Evolutionary conservation across 2,329 filamentous ascomycete species (phyloP).

Genomic region (Fusarium sp.): DNA sequence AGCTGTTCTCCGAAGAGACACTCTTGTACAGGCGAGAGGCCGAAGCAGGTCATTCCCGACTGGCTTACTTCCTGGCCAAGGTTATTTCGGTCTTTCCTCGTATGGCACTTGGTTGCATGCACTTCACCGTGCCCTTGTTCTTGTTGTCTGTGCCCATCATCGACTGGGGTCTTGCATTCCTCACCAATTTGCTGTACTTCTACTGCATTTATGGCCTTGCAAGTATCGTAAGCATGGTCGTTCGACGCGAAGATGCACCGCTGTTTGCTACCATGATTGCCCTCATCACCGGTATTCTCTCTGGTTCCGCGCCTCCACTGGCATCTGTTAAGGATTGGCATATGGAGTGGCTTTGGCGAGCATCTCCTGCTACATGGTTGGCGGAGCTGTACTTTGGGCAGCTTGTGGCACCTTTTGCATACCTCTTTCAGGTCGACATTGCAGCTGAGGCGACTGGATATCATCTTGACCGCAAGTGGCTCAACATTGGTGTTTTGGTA

Average conservation of each 20-base stretch:
- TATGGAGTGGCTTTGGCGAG: constrained; percentile 65
- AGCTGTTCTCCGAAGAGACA: constrained; percentile 59
- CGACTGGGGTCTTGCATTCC: constrained; percentile 59
- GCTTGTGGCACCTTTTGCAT: constrained; percentile 59
- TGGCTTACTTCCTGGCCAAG: constrained; percentile 68
- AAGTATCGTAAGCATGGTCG: constrained; percentile 62
- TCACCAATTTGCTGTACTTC: constrained; percentile 65
- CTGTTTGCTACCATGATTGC: constrained; percentile 65
- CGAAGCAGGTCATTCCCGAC: constrained; percentile 64
- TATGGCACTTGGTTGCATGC: constrained; percentile 61
- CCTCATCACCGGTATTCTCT: constrained; percentile 64
- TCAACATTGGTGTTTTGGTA: constrained; percentile 58
- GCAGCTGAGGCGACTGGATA: constrained; percentile 58
- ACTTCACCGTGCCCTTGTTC: constrained; percentile 64
- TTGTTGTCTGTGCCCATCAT: constrained; percentile 62
- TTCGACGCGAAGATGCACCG: constrained; percentile 65
- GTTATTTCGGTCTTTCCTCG: constrained; percentile 61
- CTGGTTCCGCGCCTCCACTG: constrained; percentile 63
- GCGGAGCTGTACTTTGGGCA: constrained; percentile 66
- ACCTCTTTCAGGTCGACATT: constrained; percentile 62
- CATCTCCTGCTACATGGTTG: constrained; percentile 65
- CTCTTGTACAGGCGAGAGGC: constrained; percentile 64
- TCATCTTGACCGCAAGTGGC: constrained; percentile 54
- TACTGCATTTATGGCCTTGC: constrained; percentile 68
- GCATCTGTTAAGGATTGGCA: constrained; percentile 61